A percentile compares a stretch with the other conserved stretches of the same genome.
phyloP scores from a whole-genome alignment of 768 basidiomycete genomes.

The Termitomyces heimii region DNA sequence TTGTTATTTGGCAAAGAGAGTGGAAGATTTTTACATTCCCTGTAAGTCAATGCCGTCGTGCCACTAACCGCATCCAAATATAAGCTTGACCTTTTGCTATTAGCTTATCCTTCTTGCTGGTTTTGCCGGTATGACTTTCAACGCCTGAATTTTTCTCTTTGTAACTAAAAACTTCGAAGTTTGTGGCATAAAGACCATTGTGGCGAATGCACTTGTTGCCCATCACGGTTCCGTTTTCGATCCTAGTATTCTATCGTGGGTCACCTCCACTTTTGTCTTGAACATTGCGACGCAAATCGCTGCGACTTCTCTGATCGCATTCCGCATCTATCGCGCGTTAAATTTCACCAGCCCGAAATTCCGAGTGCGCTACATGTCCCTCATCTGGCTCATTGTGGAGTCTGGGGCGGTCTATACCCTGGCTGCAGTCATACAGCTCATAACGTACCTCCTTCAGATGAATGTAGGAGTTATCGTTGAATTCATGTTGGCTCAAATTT shows the following conservation, averaged over 20 bases:
- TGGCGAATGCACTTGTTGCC: constrained; percentile 5
- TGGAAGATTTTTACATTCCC: constrained; percentile 16
- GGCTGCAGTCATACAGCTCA: constrained; percentile 19
- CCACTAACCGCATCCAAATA: background rate
- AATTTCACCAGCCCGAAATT: constrained; percentile 8
- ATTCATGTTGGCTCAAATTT: constrained; percentile 19
- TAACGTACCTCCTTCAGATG: constrained; percentile 20
- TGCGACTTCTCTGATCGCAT: constrained; percentile 18
- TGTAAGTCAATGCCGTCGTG: constrained; percentile 8
- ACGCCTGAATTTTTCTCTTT: no score
- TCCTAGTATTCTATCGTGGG: constrained; percentile 18
- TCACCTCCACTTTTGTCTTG: constrained; percentile 21
- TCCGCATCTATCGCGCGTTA: constrained; percentile 18
- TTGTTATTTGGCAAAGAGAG: constrained; percentile 20
- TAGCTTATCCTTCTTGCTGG: constrained; percentile 18
- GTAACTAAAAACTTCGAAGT: constrained; percentile 3
- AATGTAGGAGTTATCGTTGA: constrained; percentile 23
- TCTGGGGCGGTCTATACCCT: constrained; percentile 21
- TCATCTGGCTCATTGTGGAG: constrained; percentile 21
- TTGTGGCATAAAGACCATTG: constrained; percentile 21
- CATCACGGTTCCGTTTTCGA: constrained; percentile 18
- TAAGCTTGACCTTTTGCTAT: background rate
- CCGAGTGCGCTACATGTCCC: constrained; percentile 13
- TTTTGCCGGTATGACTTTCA: constrained; percentile 14
- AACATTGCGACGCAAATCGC: constrained; percentile 22